Evolutionary conservation across 2,329 filamentous ascomycete genomes (phyloP).

Genomic region (Claviceps spartinae): DNA sequence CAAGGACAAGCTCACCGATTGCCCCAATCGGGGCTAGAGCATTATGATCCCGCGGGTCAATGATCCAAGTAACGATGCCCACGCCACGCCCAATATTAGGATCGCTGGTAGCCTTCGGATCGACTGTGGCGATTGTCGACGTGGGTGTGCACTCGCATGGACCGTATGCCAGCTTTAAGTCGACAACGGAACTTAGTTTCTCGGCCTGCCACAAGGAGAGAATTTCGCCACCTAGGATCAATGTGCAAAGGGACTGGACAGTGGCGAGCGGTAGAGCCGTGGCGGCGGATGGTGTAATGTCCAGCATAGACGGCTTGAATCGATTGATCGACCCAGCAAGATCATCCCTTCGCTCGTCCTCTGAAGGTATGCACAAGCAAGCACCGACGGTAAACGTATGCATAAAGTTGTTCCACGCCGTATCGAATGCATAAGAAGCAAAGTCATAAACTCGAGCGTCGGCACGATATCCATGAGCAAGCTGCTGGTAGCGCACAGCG

Average conservation of each 20-base stretch:
- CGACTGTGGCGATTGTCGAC: not conserved
- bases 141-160: constrained; percentile 10
- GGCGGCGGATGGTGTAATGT: constrained; percentile 4
- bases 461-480: constrained; percentile 8
- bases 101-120: not conserved
- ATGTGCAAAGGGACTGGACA: constrained; percentile 1
- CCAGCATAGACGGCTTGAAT: constrained; percentile 1
- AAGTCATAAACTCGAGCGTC: constrained; percentile 9
- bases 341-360: constrained; percentile 6
- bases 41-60: constrained; percentile 13
- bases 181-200: not conserved
- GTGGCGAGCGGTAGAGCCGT: not conserved
- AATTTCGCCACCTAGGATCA: constrained; percentile 2
- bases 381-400: constrained; percentile 4
- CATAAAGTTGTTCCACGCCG: constrained; percentile 3
- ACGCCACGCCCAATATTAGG: constrained; percentile 1
- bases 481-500: constrained; percentile 9
- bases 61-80: constrained; percentile 14
- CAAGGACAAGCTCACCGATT: constrained; percentile 22
- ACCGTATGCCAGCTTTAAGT: constrained; percentile 8
- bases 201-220: not conserved
- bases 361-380: constrained; percentile 9
- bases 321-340: constrained; percentile 4
- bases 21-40: constrained; percentile 14
- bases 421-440: constrained; percentile 6